phyloP scores from a whole-genome alignment of 805 yeast species.

The Wickerhamomyces ciferrii region DNA sequence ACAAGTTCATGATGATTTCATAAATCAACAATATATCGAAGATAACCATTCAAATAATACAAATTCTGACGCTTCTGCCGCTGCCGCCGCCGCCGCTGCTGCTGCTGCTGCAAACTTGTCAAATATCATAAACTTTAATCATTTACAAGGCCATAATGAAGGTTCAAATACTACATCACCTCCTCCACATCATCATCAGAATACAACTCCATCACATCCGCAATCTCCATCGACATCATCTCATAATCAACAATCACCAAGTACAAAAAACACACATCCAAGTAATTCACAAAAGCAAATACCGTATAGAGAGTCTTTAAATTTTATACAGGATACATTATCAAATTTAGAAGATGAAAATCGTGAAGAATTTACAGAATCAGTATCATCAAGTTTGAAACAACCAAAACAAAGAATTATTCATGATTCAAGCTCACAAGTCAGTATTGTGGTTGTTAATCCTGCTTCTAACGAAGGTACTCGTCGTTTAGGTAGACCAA shows the following conservation, averaged over 20 bases:
- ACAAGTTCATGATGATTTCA: neutral
- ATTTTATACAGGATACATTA: constrained; percentile 3
- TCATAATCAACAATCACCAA: neutral
- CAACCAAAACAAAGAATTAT: constrained; percentile 21
- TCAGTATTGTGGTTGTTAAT: constrained; percentile 22
- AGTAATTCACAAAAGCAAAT: neutral
- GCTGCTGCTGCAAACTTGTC: constrained; percentile 21
- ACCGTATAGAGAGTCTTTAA: constrained; percentile 2
- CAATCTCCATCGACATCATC: neutral
- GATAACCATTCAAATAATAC: neutral
- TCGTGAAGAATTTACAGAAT: neutral
- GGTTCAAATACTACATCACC: neutral
- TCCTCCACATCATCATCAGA: neutral
- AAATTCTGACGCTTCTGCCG: constrained; percentile 1
- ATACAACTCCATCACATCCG: neutral
- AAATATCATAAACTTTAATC: constrained; percentile 19
- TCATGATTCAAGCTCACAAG: constrained; percentile 16
- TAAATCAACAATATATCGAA: neutral
- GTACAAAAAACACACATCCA: neutral
- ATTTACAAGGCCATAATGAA: constrained; percentile 5
- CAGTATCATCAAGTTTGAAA: neutral
- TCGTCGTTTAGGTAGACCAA: constrained; percentile 22
- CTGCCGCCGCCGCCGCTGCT: constrained; percentile 12
- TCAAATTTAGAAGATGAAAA: neutral
- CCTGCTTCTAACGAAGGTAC: constrained; percentile 20